A percentile compares a stretch with the other conserved stretches of the same genome.
These are phyloP conservation scores for Ambrosiella beaveri DNA, from an alignment of 2,329 filamentous ascomycete genomes.

Conservation along the genomic window DNA sequence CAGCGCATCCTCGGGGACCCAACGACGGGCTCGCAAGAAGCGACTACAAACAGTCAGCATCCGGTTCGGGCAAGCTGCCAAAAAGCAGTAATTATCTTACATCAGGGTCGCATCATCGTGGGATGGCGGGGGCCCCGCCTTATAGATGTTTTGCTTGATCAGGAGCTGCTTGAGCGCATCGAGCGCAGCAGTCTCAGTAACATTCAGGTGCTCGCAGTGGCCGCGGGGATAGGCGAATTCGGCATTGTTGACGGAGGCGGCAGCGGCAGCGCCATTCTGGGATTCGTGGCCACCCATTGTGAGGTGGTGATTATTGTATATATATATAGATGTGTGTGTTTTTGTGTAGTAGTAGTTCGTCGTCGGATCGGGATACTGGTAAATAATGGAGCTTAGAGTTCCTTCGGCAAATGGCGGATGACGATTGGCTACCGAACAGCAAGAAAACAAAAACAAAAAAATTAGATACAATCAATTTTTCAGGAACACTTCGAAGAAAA, in stretches of 20 bases:
- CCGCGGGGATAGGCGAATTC: constrained; percentile 49
- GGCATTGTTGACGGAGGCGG: constrained; percentile 14
- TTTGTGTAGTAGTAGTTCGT: no score
- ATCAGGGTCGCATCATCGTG: constrained; percentile 60
- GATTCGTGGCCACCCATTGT: not conserved
- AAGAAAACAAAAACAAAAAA: no score
- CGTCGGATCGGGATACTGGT: no score
- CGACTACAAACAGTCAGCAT: constrained; percentile 35
- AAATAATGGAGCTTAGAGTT: no score
- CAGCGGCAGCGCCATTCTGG: constrained; percentile 1
- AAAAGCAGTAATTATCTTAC: constrained; percentile 25
- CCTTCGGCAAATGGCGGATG: no score
- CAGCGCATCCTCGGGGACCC: constrained; percentile 59
- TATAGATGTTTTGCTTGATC: constrained; percentile 46
- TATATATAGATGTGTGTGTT: not conserved
- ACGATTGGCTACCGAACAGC: no score
- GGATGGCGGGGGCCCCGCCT: constrained; percentile 36
- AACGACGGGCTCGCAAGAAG: constrained; percentile 71
- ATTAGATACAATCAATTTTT: no score
- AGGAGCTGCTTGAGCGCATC: constrained; percentile 54
- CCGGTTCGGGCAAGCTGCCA: not conserved
- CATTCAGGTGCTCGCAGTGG: constrained; percentile 63
- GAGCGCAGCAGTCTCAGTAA: constrained; percentile 50
- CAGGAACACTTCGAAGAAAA: no score
- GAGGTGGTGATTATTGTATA: not conserved